Conservation (phyloP, 305 asterid genomes). For the Plantago rigida region DNA sequence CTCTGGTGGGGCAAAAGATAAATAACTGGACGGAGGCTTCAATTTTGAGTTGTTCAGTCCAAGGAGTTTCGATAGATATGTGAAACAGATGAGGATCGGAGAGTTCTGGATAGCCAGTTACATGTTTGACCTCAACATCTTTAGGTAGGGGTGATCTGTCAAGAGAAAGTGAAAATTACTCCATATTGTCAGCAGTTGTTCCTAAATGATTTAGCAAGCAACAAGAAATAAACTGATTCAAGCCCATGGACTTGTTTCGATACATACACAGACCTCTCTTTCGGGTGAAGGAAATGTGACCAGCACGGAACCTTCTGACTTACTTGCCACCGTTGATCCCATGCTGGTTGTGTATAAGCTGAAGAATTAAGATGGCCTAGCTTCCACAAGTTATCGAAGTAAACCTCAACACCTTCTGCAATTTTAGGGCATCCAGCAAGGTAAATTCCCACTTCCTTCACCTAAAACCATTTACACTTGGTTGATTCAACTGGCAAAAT, state of each 20-base stretch:
- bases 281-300: constrained; percentile 55
- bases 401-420: constrained; percentile 46
- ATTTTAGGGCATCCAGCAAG: constrained; percentile 61
- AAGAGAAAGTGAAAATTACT: constrained; percentile 19
- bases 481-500: constrained; percentile 16
- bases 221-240: background rate
- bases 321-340: constrained; percentile 74
- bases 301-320: constrained; percentile 72
- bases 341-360: constrained; percentile 40
- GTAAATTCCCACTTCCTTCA: constrained; percentile 78
- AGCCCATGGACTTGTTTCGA: background rate
- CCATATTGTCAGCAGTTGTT: background rate
- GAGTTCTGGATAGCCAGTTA: constrained; percentile 58
- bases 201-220: background rate
- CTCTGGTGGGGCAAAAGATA: constrained; percentile 95
- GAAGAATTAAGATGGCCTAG: constrained; percentile 68
- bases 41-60: constrained; percentile 37
- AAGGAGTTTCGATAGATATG: constrained; percentile 47
- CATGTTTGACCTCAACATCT: constrained; percentile 49
- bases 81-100: constrained; percentile 49
- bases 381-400: constrained; percentile 67
- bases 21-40: constrained; percentile 41
- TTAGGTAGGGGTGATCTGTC: constrained; percentile 66
- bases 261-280: constrained; percentile 63
- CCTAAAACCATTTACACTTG: constrained; percentile 36